A percentile compares a stretch with the other conserved stretches of the same genome.
Conservation (phyloP, 352 stramenopile species). For the Globisporangium cystogenes region DNA sequence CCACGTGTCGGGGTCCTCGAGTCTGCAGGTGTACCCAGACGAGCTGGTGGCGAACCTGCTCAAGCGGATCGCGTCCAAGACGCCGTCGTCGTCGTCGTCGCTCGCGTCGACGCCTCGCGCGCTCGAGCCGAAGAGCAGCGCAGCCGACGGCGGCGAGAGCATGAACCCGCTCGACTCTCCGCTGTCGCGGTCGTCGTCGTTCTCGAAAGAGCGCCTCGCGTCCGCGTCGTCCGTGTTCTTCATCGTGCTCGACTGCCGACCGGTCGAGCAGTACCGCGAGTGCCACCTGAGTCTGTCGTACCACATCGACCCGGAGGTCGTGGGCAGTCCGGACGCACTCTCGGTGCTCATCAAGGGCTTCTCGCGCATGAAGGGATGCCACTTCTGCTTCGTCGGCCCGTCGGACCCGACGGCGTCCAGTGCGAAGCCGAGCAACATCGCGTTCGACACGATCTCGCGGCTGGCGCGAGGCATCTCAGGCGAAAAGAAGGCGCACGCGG, state of each 20-base stretch:
- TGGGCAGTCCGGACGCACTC: constrained; percentile 62
- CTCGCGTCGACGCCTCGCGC: neutral
- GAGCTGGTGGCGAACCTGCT: constrained; percentile 77
- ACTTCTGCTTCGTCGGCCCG: constrained; percentile 86
- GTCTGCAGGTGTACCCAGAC: constrained; percentile 77
- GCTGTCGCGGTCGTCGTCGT: constrained; percentile 20
- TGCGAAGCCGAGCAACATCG: constrained; percentile 24
- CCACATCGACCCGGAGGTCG: constrained; percentile 80
- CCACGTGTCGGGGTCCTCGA: constrained; percentile 66
- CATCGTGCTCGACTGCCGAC: constrained; percentile 81
- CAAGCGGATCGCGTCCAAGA: constrained; percentile 28
- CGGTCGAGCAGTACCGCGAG: constrained; percentile 65
- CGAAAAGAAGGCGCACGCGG: constrained; percentile 25
- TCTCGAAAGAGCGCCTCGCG: constrained; percentile 24
- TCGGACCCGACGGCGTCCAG: constrained; percentile 22
- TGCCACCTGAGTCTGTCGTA: constrained; percentile 84
- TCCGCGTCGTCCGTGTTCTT: constrained; percentile 53
- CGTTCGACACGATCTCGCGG: constrained; percentile 47
- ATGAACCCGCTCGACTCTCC: constrained; percentile 35
- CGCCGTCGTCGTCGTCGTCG: neutral
- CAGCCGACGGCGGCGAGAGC: constrained; percentile 1
- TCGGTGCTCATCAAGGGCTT: constrained; percentile 78
- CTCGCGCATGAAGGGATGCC: constrained; percentile 80
- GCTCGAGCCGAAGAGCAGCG: neutral
- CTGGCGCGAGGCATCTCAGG: constrained; percentile 54